Evolutionary conservation across 345 rosid species (phyloP).

Genomic region (Gossypium raimondii): DNA sequence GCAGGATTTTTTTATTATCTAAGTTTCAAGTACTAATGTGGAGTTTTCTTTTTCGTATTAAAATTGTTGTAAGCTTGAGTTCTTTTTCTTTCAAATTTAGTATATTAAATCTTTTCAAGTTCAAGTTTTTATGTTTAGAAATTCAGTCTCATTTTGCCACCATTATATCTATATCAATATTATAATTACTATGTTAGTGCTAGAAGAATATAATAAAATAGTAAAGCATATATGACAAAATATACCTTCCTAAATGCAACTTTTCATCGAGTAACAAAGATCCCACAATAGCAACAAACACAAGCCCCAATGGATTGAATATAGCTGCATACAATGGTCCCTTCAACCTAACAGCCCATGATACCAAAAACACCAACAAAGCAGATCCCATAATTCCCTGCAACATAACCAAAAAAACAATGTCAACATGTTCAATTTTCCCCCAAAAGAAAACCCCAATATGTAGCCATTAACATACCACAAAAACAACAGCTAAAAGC

Average conservation of each 20-base stretch:
- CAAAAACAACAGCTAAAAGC: conserved; percentile 38
- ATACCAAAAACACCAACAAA: conserved; percentile 21
- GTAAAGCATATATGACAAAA: background rate
- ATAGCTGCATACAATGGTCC: conserved; percentile 39
- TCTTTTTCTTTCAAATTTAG: too few relatives aligned
- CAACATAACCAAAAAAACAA: background rate
- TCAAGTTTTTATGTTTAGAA: too few relatives aligned
- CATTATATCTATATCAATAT: background rate
- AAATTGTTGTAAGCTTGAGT: too few relatives aligned
- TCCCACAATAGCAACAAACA: conserved; percentile 31
- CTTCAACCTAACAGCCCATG: conserved; percentile 28
- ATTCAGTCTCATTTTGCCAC: background rate
- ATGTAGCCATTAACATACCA: conserved; percentile 21
- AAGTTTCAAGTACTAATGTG: too few relatives aligned
- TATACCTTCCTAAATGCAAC: conserved; percentile 39
- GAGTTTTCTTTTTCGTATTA: too few relatives aligned
- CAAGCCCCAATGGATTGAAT: conserved; percentile 36
- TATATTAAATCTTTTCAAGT: too few relatives aligned
- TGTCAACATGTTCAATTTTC: background rate
- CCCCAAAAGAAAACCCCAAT: too few relatives aligned
- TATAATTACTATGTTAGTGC: too few relatives aligned
- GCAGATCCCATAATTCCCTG: conserved; percentile 40
- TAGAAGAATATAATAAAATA: background rate
- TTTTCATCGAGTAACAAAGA: conserved; percentile 32
- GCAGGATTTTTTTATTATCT: too few relatives aligned